A percentile compares a stretch with the other conserved stretches of the same genome.
Evolutionary conservation across 192 early-diverging fungal genomes (phyloP).

Genomic region (Dimargaris xerosporica): DNA sequence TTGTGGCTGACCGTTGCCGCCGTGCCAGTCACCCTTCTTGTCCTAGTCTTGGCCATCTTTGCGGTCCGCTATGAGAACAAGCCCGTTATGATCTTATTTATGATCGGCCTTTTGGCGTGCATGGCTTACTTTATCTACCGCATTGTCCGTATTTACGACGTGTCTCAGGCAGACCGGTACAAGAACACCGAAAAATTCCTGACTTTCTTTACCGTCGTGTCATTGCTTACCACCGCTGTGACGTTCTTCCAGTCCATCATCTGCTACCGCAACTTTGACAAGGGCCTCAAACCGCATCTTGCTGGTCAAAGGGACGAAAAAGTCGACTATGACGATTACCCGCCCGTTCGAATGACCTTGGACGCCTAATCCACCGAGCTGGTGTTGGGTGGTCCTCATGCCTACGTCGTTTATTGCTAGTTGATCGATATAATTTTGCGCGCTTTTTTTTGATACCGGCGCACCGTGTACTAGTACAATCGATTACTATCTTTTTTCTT

Average conservation of each 20-base stretch:
- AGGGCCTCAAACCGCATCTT: conserved; percentile 1
- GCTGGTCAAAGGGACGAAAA: not conserved
- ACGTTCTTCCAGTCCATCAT: conserved; percentile 7
- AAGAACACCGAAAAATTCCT: conserved; percentile 37
- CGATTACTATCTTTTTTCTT: too few species aligned
- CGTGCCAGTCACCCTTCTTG: conserved; percentile 36
- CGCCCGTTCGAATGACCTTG: conserved; percentile 5
- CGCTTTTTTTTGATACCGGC: too few species aligned
- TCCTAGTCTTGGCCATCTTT: conserved; percentile 48
- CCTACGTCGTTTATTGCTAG: too few species aligned
- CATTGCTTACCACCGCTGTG: not conserved
- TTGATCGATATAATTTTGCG: too few species aligned
- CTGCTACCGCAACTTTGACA: conserved; percentile 5
- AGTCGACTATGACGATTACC: not conserved
- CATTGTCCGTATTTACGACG: conserved; percentile 40
- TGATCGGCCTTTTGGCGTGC: conserved; percentile 39
- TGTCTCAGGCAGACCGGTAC: conserved; percentile 26
- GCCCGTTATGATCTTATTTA: conserved; percentile 37
- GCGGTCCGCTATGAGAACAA: conserved; percentile 52
- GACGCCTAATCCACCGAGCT: conserved; percentile 2
- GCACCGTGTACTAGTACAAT: too few species aligned
- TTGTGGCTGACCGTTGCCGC: conserved; percentile 37
- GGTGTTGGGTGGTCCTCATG: too few species aligned
- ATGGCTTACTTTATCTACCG: conserved; percentile 57
- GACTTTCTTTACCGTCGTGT: conserved; percentile 39